phyloP scores from a whole-genome alignment of 2,329 filamentous ascomycete species.

The Pseudodiploospora longispora region DNA sequence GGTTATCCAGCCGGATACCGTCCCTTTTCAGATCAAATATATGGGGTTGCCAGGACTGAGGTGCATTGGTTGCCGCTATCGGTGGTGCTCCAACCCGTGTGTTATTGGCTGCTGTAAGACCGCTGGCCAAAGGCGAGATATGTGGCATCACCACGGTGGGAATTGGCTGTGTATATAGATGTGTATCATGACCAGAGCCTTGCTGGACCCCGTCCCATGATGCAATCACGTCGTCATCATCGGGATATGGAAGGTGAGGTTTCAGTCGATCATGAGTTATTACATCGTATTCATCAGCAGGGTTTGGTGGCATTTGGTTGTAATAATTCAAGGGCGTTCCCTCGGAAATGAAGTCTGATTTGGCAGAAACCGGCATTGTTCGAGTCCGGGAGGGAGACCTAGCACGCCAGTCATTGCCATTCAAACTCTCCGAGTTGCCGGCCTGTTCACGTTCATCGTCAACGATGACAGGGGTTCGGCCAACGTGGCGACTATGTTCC shows the following conservation, averaged over 20 bases:
- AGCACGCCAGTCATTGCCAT: slow-evolving; percentile 6
- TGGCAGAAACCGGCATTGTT: slow-evolving; percentile 24
- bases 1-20: slow-evolving; percentile 26
- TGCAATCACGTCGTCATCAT: slow-evolving; percentile 23
- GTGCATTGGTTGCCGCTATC: slow-evolving; percentile 10
- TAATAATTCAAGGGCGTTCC: slow-evolving; percentile 13
- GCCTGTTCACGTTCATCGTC: slow-evolving; percentile 25
- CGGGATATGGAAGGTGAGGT: slow-evolving; percentile 27
- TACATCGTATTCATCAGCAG: slow-evolving; percentile 12
- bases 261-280: slow-evolving; percentile 14
- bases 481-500: slow-evolving; percentile 17
- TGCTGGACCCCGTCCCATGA: slow-evolving; percentile 15
- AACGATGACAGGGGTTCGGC: slow-evolving; percentile 5
- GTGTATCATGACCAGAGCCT: neutral
- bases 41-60: slow-evolving; percentile 37
- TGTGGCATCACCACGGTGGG: slow-evolving; percentile 18
- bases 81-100: slow-evolving; percentile 1
- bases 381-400: slow-evolving; percentile 27
- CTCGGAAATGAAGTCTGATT: slow-evolving; percentile 3
- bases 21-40: slow-evolving; percentile 35
- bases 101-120: neutral
- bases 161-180: slow-evolving; percentile 1
- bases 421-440: slow-evolving; percentile 17
- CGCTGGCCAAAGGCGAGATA: slow-evolving; percentile 7
- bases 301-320: slow-evolving; percentile 23